Percentiles rank a stretch among this genome's conserved stretches.
phyloP scores from a whole-genome alignment of 495 filamentous ascomycete genomes.

The Neurospora tetrasperma region DNA sequence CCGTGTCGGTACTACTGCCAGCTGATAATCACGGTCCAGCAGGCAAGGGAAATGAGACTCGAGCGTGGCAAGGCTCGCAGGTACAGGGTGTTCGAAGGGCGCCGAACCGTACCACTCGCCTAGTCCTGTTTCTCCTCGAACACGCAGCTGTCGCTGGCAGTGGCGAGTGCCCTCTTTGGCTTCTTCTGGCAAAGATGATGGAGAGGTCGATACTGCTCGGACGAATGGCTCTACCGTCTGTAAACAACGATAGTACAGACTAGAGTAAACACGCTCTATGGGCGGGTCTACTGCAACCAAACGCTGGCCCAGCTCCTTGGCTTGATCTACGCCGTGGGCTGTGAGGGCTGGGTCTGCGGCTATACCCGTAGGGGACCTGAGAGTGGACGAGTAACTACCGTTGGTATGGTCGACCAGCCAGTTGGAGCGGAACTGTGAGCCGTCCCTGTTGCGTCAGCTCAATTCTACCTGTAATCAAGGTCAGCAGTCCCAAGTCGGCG shows the following conservation, averaged over 20 bases:
- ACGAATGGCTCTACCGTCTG: conserved; percentile 73
- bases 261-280: conserved; percentile 68
- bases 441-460: background rate
- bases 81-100: conserved; percentile 72
- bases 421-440: conserved; percentile 68
- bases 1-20: conserved; percentile 52
- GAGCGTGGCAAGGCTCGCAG: conserved; percentile 51
- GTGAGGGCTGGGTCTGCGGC: conserved; percentile 80
- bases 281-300: conserved; percentile 51
- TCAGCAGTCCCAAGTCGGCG: background rate
- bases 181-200: background rate
- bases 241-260: conserved; percentile 85
- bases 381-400: conserved; percentile 57
- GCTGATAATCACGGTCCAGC: conserved; percentile 42
- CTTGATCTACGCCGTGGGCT: conserved; percentile 73
- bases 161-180: background rate
- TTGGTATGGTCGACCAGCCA: conserved; percentile 74
- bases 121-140: conserved; percentile 65
- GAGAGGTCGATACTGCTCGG: conserved; percentile 35
- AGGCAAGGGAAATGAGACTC: conserved; percentile 52
- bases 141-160: conserved; percentile 10
- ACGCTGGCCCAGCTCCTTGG: conserved; percentile 63
- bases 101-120: conserved; percentile 88
- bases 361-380: conserved; percentile 74
- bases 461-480: background rate